These are phyloP conservation scores for Fusarium globosum DNA, from an alignment of 2,329 filamentous ascomycete species.

Conservation along the genomic window DNA sequence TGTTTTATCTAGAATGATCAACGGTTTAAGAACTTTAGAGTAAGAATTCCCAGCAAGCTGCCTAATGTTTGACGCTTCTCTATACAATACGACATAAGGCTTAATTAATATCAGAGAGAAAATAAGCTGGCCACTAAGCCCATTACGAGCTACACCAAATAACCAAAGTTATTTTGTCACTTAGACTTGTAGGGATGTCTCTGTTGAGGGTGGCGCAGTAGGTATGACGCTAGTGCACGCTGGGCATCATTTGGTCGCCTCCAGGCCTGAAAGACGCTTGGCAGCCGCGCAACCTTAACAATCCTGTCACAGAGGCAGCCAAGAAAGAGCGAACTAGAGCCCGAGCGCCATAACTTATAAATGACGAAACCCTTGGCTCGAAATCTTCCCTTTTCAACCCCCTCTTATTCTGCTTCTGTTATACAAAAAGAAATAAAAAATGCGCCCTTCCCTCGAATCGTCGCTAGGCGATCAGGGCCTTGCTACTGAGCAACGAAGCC, in stretches of 20 bases:
- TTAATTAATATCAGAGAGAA: accelerated
- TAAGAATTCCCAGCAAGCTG: neutral
- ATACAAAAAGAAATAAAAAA: constrained; percentile 36
- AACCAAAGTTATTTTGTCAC: neutral
- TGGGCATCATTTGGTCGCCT: constrained; percentile 29
- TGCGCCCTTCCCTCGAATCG: constrained; percentile 58
- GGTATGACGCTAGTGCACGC: constrained; percentile 11
- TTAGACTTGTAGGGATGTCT: neutral
- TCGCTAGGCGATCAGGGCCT: constrained; percentile 62
- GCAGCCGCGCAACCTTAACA: constrained; percentile 32
- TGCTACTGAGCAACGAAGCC: constrained; percentile 64
- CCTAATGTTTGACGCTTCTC: neutral
- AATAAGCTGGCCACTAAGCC: neutral
- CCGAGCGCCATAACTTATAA: constrained; percentile 36
- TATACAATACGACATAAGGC: neutral
- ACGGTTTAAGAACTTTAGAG: accelerated
- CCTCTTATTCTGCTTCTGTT: constrained; percentile 36
- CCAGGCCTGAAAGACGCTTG: constrained; percentile 27
- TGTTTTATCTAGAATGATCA: accelerated
- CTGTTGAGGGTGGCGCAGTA: constrained; percentile 33
- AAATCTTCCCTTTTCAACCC: neutral
- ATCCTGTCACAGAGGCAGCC: constrained; percentile 30
- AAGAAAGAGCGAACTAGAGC: constrained; percentile 37
- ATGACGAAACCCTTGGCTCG: constrained; percentile 30
- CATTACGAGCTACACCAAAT: neutral